Conservation (phyloP, 2,329 filamentous ascomycete species). For the Penicillium sumatraense region DNA sequence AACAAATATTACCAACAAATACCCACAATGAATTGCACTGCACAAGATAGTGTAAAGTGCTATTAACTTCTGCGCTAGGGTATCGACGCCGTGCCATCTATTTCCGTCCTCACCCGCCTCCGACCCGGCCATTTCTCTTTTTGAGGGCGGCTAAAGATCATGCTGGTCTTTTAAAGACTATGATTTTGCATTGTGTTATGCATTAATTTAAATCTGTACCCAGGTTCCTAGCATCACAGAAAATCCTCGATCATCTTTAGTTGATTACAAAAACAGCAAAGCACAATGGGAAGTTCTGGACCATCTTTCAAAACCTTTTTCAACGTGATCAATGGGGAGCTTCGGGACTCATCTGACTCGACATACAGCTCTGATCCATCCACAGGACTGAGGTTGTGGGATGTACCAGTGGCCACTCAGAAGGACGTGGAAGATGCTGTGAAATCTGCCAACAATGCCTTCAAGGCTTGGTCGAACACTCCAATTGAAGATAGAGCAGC, state of each 20-base stretch:
- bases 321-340: conserved; percentile 3
- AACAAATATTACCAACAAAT: too few relatives aligned
- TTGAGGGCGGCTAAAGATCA: background rate
- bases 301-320: background rate
- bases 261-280: too few relatives aligned
- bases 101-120: background rate
- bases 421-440: conserved; percentile 8
- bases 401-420: background rate
- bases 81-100: too few relatives aligned
- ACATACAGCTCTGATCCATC: conserved; percentile 3
- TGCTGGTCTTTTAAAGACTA: background rate
- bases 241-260: too few relatives aligned
- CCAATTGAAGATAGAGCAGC: background rate
- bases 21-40: too few relatives aligned
- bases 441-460: background rate
- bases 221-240: too few relatives aligned
- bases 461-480: background rate
- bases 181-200: background rate
- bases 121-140: background rate
- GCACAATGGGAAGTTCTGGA: background rate
- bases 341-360: background rate
- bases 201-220: background rate
- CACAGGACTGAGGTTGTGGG: conserved; percentile 1
- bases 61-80: too few relatives aligned
- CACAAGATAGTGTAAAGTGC: too few relatives aligned